A percentile compares a stretch with the other conserved stretches of the same genome.
phyloP scores from a whole-genome alignment of 306 rosid species.

The Carpinus fangiana region DNA sequence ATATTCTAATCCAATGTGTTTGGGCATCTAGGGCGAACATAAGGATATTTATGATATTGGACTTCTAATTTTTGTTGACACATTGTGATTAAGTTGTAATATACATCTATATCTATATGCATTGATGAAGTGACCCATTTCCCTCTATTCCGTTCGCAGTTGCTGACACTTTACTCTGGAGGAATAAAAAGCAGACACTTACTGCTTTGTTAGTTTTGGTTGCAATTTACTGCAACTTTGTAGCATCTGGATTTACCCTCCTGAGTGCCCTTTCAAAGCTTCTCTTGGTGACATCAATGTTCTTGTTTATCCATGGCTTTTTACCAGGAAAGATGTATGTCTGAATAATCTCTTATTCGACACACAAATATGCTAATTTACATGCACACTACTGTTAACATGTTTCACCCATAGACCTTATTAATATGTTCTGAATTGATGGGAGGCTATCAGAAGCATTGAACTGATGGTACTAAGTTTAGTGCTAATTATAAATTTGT shows the following conservation, averaged over 20 bases:
- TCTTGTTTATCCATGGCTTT: constrained; percentile 59
- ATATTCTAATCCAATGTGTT: not conserved
- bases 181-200: constrained; percentile 75
- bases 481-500: constrained; percentile 26
- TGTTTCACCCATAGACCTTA: constrained; percentile 12
- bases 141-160: constrained; percentile 51
- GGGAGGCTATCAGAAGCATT: constrained; percentile 25
- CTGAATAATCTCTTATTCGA: constrained; percentile 16
- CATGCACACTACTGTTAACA: constrained; percentile 14
- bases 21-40: not conserved
- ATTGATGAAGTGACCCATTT: constrained; percentile 27
- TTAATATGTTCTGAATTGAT: constrained; percentile 17
- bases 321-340: constrained; percentile 83
- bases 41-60: not conserved
- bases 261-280: constrained; percentile 69
- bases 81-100: constrained; percentile 5
- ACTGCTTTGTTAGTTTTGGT: constrained; percentile 54
- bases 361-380: constrained; percentile 6
- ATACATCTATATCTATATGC: constrained; percentile 19
- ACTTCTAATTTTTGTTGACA: not conserved
- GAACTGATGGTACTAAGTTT: constrained; percentile 24
- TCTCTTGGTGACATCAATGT: constrained; percentile 49
- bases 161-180: constrained; percentile 96
- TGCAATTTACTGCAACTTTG: constrained; percentile 78
- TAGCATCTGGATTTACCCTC: constrained; percentile 66